These are phyloP conservation scores for Heracleum sosnowskyi DNA, from an alignment of 129 eudicot species.

Conservation along the genomic window DNA sequence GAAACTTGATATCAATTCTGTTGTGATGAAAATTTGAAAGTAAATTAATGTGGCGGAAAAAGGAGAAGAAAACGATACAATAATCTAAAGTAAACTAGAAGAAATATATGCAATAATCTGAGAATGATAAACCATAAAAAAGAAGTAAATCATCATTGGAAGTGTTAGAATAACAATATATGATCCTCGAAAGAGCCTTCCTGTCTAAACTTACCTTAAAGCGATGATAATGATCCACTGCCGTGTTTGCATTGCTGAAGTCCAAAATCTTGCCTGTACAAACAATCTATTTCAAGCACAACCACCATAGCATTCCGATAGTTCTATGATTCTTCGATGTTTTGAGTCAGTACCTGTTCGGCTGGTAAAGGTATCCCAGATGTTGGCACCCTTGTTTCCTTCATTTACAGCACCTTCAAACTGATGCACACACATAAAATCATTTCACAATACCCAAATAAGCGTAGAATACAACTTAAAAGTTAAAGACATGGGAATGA, in stretches of 20 bases:
- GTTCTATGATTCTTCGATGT: too few relatives aligned
- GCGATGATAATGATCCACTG: conserved; percentile 97
- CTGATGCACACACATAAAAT: conserved; percentile 16
- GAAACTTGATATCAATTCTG: not conserved
- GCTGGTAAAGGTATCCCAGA: conserved; percentile 84
- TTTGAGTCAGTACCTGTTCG: conserved; percentile 37
- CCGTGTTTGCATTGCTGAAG: conserved; percentile 74
- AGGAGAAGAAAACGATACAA: not conserved
- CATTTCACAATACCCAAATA: not conserved
- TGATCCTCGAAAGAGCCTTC: too few relatives aligned
- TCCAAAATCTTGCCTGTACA: conserved; percentile 70
- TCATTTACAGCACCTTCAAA: conserved; percentile 97
- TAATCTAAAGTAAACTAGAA: not conserved
- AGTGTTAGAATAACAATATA: too few relatives aligned
- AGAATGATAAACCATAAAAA: not conserved
- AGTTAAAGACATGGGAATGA: conserved; percentile 2
- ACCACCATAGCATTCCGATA: too few relatives aligned
- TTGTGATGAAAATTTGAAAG: not conserved
- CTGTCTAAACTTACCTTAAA: conserved; percentile 53
- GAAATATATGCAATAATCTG: not conserved
- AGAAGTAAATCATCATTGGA: not conserved
- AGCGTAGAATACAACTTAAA: not conserved
- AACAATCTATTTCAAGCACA: not conserved
- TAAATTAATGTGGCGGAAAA: too few relatives aligned
- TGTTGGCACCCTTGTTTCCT: conserved; percentile 86